These are phyloP conservation scores for Metschnikowia peoriensis DNA, from an alignment of 805 yeast species.

Conservation along the genomic window DNA sequence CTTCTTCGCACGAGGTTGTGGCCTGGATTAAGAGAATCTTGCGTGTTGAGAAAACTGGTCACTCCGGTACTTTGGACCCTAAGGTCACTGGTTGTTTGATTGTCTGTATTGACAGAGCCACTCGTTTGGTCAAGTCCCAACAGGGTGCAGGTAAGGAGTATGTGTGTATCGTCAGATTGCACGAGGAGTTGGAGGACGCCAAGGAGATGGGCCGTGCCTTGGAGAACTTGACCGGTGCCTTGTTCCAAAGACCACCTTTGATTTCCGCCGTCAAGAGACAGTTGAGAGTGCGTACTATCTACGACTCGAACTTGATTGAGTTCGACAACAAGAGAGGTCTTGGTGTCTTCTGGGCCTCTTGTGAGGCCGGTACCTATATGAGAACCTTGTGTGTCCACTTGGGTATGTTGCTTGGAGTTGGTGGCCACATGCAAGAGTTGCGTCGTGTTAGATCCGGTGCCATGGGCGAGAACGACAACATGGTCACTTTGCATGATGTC, in stretches of 20 bases:
- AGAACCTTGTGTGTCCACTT: slow-evolving; percentile 98
- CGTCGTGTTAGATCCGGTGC: slow-evolving; percentile 99
- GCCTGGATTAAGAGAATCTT: slow-evolving; percentile 98
- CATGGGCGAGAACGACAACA: slow-evolving; percentile 79
- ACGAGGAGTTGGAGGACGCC: slow-evolving; percentile 87
- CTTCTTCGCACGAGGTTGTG: slow-evolving; percentile 98
- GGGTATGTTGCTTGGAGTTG: slow-evolving; percentile 97
- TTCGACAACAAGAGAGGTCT: slow-evolving; percentile 95
- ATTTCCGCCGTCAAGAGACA: slow-evolving; percentile 99
- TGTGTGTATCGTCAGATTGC: slow-evolving; percentile 95
- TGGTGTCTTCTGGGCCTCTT: slow-evolving; percentile 99
- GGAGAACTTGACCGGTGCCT: slow-evolving; percentile 96
- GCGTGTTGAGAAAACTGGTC: slow-evolving; percentile 97
- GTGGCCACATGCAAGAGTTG: slow-evolving; percentile 99
- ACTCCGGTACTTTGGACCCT: slow-evolving; percentile 98
- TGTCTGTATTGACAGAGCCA: slow-evolving; percentile 97
- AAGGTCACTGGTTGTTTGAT: slow-evolving; percentile 98
- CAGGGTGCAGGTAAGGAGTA: slow-evolving; percentile 99
- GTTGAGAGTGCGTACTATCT: slow-evolving; percentile 95
- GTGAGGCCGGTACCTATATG: slow-evolving; percentile 99
- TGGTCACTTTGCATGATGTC: slow-evolving; percentile 96
- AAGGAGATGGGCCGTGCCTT: slow-evolving; percentile 83
- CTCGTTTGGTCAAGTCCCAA: slow-evolving; percentile 96
- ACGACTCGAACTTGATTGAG: slow-evolving; percentile 92
- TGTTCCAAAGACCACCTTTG: slow-evolving; percentile 98